phyloP scores from a whole-genome alignment of 108 stramenopile species.

The Mediolabrus comicus region DNA sequence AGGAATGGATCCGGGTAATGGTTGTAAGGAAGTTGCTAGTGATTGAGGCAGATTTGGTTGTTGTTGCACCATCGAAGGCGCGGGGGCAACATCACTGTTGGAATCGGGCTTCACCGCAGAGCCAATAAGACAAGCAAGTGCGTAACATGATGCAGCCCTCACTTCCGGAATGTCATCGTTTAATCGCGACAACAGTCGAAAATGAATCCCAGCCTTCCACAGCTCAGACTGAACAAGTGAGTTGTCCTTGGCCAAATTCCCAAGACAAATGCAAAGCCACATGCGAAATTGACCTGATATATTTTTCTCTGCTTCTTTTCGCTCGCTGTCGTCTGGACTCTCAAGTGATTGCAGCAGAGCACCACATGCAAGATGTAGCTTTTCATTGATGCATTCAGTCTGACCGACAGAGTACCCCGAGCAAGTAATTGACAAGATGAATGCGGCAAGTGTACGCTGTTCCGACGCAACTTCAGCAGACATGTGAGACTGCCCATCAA shows the following conservation, averaged over 20 bases:
- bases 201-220: conserved; percentile 55
- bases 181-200: conserved; percentile 59
- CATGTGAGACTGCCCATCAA: conserved; percentile 11
- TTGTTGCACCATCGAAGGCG: conserved; percentile 22
- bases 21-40: conserved; percentile 14
- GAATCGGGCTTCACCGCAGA: conserved; percentile 5
- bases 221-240: conserved; percentile 55
- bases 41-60: conserved; percentile 11
- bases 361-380: conserved; percentile 68
- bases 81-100: neutral
- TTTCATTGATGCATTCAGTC: conserved; percentile 77
- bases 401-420: conserved; percentile 81
- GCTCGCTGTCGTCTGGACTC: conserved; percentile 34
- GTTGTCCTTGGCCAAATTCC: conserved; percentile 70
- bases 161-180: conserved; percentile 70
- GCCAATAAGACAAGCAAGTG: conserved; percentile 69
- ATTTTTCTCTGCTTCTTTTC: conserved; percentile 19
- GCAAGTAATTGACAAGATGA: conserved; percentile 84
- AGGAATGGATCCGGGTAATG: neutral
- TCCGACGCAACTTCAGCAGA: conserved; percentile 49
- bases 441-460: conserved; percentile 89
- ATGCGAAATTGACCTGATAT: conserved; percentile 58
- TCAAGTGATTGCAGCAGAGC: conserved; percentile 60
- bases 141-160: conserved; percentile 85
- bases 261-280: conserved; percentile 89